phyloP scores from a whole-genome alignment of 352 stramenopile genomes.

The Phytophthora europaea region DNA sequence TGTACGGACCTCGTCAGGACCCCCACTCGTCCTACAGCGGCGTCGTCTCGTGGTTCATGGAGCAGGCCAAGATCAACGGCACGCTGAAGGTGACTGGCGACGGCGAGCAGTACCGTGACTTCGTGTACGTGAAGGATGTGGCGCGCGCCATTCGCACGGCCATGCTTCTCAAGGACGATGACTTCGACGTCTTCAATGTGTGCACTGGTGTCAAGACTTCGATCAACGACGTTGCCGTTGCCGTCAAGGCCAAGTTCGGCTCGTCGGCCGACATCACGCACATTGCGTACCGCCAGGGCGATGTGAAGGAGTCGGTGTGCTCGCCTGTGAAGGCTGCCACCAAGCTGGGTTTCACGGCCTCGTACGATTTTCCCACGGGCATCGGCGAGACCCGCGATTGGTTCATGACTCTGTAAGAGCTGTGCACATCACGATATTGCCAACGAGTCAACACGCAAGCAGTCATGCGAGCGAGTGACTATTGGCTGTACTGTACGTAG shows the following conservation, averaged over 20 bases:
- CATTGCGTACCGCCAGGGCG: conserved; percentile 70
- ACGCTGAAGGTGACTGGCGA: conserved; percentile 80
- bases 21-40: conserved; percentile 84
- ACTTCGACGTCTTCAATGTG: conserved; percentile 88
- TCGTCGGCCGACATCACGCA: conserved; percentile 75
- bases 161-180: conserved; percentile 70
- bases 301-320: conserved; percentile 84
- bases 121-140: conserved; percentile 87
- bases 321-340: conserved; percentile 62
- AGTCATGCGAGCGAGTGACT: neutral
- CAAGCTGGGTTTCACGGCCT: conserved; percentile 74
- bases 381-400: conserved; percentile 80
- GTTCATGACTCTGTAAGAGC: conserved; percentile 58
- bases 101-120: conserved; percentile 84
- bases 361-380: conserved; percentile 64
- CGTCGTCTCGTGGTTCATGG: conserved; percentile 87
- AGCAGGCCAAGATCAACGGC: conserved; percentile 84
- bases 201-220: conserved; percentile 83
- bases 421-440: conserved; percentile 15
- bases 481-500: conserved; percentile 27
- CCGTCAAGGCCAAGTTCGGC: conserved; percentile 69
- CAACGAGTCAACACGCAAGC: conserved; percentile 5
- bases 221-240: conserved; percentile 67
- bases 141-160: conserved; percentile 78
- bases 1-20: conserved; percentile 85